phyloP scores from a whole-genome alignment of 1,139 yeast species.

The Zygosaccharomyces sapae region DNA sequence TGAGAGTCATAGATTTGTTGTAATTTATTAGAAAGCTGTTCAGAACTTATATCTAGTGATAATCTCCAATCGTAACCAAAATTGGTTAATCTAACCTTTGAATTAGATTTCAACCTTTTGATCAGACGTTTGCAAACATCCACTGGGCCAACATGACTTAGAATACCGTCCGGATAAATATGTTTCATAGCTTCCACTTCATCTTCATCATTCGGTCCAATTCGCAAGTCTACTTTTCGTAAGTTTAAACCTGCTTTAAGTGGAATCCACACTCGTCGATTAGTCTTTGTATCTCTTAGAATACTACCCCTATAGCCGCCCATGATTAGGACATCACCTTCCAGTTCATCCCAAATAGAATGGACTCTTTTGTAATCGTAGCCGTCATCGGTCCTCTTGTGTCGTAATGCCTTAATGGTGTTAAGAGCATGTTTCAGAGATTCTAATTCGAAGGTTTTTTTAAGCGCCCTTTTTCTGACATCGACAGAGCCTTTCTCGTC shows the following conservation, averaged over 20 bases:
- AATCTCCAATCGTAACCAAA: constrained; percentile 93
- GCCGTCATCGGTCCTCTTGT: constrained; percentile 30
- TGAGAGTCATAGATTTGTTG: constrained; percentile 41
- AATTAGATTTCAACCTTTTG: constrained; percentile 50
- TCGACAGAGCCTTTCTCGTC: constrained; percentile 58
- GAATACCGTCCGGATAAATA: constrained; percentile 70
- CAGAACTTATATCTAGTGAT: constrained; percentile 54
- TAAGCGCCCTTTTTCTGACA: constrained; percentile 64
- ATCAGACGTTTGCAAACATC: constrained; percentile 67
- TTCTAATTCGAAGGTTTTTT: constrained; percentile 55
- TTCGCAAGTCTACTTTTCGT: constrained; percentile 58
- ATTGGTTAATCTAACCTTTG: constrained; percentile 60
- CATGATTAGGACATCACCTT: constrained; percentile 72
- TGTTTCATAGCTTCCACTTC: constrained; percentile 46
- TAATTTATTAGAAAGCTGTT: constrained; percentile 48
- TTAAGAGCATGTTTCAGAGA: constrained; percentile 31
- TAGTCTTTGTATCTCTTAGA: constrained; percentile 61
- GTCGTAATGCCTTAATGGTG: constrained; percentile 24
- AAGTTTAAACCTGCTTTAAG: constrained; percentile 78
- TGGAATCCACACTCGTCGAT: constrained; percentile 79
- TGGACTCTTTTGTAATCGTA: constrained; percentile 34
- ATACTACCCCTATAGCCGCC: constrained; percentile 90
- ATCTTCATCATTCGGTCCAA: constrained; percentile 71
- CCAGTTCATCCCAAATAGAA: constrained; percentile 46
- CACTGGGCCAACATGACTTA: constrained; percentile 82